Conservation (phyloP, 441 rosid genomes). For the Aquilaria agallochum region DNA sequence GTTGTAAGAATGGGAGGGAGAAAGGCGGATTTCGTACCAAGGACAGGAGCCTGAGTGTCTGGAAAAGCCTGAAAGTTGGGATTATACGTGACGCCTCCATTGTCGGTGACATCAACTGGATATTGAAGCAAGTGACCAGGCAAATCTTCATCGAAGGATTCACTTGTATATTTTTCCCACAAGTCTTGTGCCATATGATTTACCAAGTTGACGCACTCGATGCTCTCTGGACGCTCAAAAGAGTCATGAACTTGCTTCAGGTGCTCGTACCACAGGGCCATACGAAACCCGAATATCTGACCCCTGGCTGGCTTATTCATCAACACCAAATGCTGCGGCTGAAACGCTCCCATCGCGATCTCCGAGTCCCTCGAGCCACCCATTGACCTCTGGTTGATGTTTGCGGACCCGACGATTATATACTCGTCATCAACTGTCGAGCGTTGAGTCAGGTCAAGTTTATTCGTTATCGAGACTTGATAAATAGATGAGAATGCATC, state of each 20-base stretch:
- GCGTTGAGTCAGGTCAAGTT: background rate
- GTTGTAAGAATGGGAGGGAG: slow-evolving; percentile 40
- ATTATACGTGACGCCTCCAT: slow-evolving; percentile 31
- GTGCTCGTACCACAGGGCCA: slow-evolving; percentile 58
- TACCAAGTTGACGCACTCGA: slow-evolving; percentile 26
- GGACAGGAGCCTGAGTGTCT: slow-evolving; percentile 51
- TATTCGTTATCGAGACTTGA: background rate
- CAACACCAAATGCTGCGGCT: slow-evolving; percentile 36
- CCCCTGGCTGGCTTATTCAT: slow-evolving; percentile 22
- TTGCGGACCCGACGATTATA: slow-evolving; percentile 65
- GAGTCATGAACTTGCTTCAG: background rate
- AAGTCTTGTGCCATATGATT: slow-evolving; percentile 24
- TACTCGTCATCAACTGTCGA: slow-evolving; percentile 64
- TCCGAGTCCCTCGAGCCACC: slow-evolving; percentile 62
- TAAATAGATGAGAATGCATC: background rate
- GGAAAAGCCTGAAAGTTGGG: slow-evolving; percentile 36
- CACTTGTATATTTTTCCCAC: slow-evolving; percentile 34
- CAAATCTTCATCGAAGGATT: slow-evolving; percentile 14
- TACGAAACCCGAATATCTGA: slow-evolving; percentile 39
- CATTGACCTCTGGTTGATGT: slow-evolving; percentile 75
- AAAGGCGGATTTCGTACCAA: slow-evolving; percentile 30
- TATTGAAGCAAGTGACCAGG: slow-evolving; percentile 46
- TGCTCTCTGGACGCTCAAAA: slow-evolving; percentile 28
- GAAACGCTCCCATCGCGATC: slow-evolving; percentile 69
- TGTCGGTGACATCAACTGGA: slow-evolving; percentile 32